Conservation (phyloP, 305 asterid genomes). For the Fraxinus sp. region DNA sequence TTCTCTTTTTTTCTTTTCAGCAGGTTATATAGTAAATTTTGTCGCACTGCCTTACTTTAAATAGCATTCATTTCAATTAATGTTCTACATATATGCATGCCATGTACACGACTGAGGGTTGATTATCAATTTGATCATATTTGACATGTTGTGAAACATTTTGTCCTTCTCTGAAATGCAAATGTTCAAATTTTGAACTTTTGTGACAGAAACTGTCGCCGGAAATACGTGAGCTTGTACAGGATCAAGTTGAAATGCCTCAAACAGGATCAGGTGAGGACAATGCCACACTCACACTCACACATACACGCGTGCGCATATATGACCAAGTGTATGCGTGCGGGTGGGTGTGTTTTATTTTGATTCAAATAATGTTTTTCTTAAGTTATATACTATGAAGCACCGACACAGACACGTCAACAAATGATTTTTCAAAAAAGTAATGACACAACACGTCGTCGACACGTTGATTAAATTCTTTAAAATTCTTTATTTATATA, state of each 20-base stretch:
- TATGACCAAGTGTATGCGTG: background rate
- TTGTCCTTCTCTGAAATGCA: slow-evolving; percentile 18
- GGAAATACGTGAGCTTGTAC: slow-evolving; percentile 76
- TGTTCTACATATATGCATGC: background rate
- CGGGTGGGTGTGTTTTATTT: background rate
- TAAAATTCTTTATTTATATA: too few relatives aligned
- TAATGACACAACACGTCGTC: too few relatives aligned
- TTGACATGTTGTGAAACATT: background rate
- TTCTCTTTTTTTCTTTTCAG: background rate
- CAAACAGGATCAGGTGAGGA: slow-evolving; percentile 72
- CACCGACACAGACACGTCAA: too few relatives aligned
- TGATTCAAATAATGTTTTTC: background rate
- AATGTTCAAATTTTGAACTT: slow-evolving; percentile 22
- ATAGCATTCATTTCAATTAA: background rate
- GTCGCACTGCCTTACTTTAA: background rate
- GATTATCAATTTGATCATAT: slow-evolving; percentile 13
- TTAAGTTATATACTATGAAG: background rate
- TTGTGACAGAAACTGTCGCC: slow-evolving; percentile 63
- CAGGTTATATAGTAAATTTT: background rate
- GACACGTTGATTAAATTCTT: too few relatives aligned
- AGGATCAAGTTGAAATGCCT: slow-evolving; percentile 82
- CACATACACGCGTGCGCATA: background rate
- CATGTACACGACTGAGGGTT: background rate
- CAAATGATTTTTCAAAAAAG: too few relatives aligned
- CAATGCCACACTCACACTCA: background rate